Evolutionary conservation across 139 green algal species (phyloP).

Genomic region (Coelastrella sp.): DNA sequence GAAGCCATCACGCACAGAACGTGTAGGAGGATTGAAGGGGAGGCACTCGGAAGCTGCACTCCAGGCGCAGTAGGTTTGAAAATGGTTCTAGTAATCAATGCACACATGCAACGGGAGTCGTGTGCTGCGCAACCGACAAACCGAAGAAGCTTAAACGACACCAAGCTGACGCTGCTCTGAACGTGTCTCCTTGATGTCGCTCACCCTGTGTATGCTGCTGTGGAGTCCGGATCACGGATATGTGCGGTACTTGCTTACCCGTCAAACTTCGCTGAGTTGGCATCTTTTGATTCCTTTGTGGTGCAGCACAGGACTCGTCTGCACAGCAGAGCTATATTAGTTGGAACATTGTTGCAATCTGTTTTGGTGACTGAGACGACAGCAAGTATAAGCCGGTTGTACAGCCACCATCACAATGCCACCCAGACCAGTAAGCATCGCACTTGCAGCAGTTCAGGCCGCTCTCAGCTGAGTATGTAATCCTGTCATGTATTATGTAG

Average conservation of each 20-base stretch:
- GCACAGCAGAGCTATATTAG: too few relatives aligned
- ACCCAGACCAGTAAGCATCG: constrained; percentile 28
- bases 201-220: too few relatives aligned
- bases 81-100: too few relatives aligned
- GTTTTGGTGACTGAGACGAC: too few relatives aligned
- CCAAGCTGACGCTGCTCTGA: too few relatives aligned
- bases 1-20: constrained; percentile 6
- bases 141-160: not conserved
- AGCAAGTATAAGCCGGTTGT: not conserved
- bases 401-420: constrained; percentile 16
- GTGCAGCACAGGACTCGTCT: too few relatives aligned
- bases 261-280: not conserved
- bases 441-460: not conserved
- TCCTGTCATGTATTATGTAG: not conserved
- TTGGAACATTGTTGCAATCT: too few relatives aligned
- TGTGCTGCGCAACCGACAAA: not conserved
- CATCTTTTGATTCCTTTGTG: not conserved
- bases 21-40: not conserved
- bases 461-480: not conserved
- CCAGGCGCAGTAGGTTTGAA: too few relatives aligned
- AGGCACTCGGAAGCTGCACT: too few relatives aligned
- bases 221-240: too few relatives aligned
- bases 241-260: not conserved
- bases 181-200: too few relatives aligned
- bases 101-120: too few relatives aligned